Base-by-base conservation (phyloP, 1,284 basidiomycete genomes). In the Ustilago vetiveriae region DNA sequence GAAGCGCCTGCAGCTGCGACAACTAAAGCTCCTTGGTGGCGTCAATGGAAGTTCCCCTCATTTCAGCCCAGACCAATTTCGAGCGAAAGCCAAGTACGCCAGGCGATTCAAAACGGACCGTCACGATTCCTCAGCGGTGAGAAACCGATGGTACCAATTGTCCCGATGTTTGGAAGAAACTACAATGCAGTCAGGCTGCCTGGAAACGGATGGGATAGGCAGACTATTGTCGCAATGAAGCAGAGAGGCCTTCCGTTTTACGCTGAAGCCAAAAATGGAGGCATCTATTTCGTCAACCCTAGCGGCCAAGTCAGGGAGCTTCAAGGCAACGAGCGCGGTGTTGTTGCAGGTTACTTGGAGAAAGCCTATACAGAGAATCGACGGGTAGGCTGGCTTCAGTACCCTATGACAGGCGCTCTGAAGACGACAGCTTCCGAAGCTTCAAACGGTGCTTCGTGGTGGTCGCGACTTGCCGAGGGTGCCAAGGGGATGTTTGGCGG, bases 181-280 rank as follows among this genome's bases (percentile, higher is more conserved):
- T 23, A 30, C 3, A 7, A 10, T 0, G 55, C 35, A 10, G 46
- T 58, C 26, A 44, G 33, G 26, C 47, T 58, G 4, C 55, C 55
- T 0, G 47, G 42, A 0, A 46, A 58, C 21, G 36, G 21, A 7
- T 58, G 55, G 48, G 42, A 45, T 24, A 26, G 14, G 16, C 22
- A 14, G 9, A 24, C 40, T 3, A 9, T 58, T 5, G 16, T 35
- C 4, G 21, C 10, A 2, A 46, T 58, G 43, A 41, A 16, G 37
- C 21, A 30, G 14, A 3, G n/a, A 9, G 33, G 19, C 11, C 9
- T 14, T 13, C 23, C 49, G 0, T 59, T 52, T 30, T 42, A 36
- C 11, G 48, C 33, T 3, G 32, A n/a, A 17, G 40, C 26, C 3
- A n/a, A 4, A 6, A 16, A 24, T 26, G 26, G 26, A 6, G 9